Evolutionary conservation across 768 basidiomycete species (phyloP).

Genomic region (Calocera cornea): DNA sequence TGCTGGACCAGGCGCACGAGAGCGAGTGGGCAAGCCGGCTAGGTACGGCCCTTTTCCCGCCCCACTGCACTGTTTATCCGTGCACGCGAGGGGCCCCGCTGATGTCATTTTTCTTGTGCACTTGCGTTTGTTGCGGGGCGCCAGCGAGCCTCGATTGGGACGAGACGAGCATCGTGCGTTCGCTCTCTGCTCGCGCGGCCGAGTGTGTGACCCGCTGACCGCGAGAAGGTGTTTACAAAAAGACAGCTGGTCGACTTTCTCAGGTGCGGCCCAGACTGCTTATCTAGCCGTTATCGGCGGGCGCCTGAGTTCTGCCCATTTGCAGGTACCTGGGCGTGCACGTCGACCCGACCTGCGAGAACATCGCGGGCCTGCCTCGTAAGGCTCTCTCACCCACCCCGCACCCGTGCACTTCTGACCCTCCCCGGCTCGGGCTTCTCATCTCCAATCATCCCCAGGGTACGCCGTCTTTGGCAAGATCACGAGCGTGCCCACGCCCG

Average conservation of each 20-base stretch:
- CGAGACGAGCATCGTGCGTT: slow-evolving; percentile 2
- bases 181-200: not conserved
- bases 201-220: not conserved
- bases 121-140: not conserved
- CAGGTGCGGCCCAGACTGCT: not conserved
- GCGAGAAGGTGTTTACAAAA: not conserved
- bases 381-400: not conserved
- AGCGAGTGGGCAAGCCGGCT: not conserved
- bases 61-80: not conserved
- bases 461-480: slow-evolving; percentile 1
- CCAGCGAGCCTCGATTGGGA: not conserved
- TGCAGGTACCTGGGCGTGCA: not conserved
- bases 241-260: not conserved
- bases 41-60: not conserved
- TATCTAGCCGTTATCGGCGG: not conserved
- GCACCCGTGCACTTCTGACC: too few relatives aligned
- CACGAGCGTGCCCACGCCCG: not conserved
- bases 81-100: not conserved
- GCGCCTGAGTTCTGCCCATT: not conserved
- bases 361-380: not conserved
- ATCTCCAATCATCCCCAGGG: not conserved
- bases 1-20: slow-evolving; percentile 2
- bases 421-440: not conserved
- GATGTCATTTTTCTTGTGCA: not conserved
- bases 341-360: not conserved